Evolutionary conservation across 2,329 filamentous ascomycete species (phyloP).

Genomic region (Calonectria pteridis): DNA sequence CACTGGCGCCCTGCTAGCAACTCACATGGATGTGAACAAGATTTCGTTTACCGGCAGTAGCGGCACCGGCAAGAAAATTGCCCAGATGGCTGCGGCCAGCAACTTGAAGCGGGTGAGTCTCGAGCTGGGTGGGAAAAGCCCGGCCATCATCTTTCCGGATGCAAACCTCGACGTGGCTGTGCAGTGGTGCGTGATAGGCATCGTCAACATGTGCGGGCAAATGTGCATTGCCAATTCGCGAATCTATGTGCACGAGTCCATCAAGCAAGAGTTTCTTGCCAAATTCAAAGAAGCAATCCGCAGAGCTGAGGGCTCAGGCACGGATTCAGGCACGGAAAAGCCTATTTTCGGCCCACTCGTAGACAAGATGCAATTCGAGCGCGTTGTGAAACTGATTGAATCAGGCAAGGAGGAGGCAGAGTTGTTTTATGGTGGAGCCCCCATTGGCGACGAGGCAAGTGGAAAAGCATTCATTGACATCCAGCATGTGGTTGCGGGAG

Average conservation of each 20-base stretch:
- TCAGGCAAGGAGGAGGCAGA: neutral
- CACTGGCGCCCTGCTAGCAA: neutral
- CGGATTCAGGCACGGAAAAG: neutral
- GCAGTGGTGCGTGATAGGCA: neutral
- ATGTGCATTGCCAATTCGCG: slow-evolving; percentile 6
- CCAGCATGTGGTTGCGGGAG: neutral
- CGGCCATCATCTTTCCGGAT: slow-evolving; percentile 1
- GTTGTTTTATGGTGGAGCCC: neutral
- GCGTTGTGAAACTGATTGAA: neutral
- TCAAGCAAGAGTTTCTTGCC: neutral
- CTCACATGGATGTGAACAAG: slow-evolving; percentile 3
- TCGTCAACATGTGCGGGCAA: neutral
- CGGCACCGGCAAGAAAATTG: neutral
- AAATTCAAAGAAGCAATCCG: neutral
- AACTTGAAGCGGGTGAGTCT: slow-evolving; percentile 2
- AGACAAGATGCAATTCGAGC: neutral
- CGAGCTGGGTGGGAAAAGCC: slow-evolving; percentile 1
- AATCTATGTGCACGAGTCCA: neutral
- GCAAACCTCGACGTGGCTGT: neutral
- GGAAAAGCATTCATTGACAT: no score
- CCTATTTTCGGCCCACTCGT: neutral
- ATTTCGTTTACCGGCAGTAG: slow-evolving; percentile 1
- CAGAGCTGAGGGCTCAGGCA: neutral
- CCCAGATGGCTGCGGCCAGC: neutral
- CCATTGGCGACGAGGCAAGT: neutral